Evolutionary conservation across 2,329 filamentous ascomycete genomes (phyloP).

Genomic region (Aureobasidium sp.): DNA sequence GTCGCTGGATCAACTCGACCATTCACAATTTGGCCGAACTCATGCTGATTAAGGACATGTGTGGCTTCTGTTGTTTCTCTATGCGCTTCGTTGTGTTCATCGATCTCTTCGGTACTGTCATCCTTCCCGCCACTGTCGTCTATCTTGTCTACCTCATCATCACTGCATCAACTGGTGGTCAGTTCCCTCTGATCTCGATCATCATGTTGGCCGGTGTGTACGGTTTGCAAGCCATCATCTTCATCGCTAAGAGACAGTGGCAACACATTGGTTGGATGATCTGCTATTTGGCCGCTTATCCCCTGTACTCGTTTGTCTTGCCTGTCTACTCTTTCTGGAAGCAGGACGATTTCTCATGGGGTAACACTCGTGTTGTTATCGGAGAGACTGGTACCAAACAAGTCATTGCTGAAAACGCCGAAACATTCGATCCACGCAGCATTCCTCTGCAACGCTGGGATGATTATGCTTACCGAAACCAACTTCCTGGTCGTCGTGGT

Average conservation of each 20-base stretch:
- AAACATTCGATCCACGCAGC: slow-evolving; percentile 81
- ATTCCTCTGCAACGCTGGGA: slow-evolving; percentile 97
- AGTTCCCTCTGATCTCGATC: slow-evolving; percentile 80
- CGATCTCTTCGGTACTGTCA: slow-evolving; percentile 85
- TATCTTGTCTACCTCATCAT: slow-evolving; percentile 89
- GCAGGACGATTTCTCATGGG: slow-evolving; percentile 98
- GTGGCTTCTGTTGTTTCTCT: slow-evolving; percentile 97
- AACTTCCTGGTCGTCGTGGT: slow-evolving; percentile 83
- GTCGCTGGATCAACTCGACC: slow-evolving; percentile 99
- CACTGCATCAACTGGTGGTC: slow-evolving; percentile 59
- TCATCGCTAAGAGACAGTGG: slow-evolving; percentile 95
- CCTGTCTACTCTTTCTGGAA: slow-evolving; percentile 99
- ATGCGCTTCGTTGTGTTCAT: slow-evolving; percentile 97
- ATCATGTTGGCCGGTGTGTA: slow-evolving; percentile 87
- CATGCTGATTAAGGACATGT: slow-evolving; percentile 84
- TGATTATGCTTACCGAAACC: slow-evolving; percentile 81
- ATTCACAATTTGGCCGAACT: slow-evolving; percentile 93
- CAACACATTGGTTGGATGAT: slow-evolving; percentile 99
- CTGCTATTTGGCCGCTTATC: slow-evolving; percentile 93
- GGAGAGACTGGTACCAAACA: slow-evolving; percentile 89
- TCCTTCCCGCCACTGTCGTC: slow-evolving; percentile 78
- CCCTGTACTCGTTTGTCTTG: slow-evolving; percentile 83
- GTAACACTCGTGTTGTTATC: slow-evolving; percentile 95
- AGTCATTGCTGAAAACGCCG: slow-evolving; percentile 74
- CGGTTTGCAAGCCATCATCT: slow-evolving; percentile 90